Conservation (phyloP, 768 basidiomycete species). For the Lactarius vividus region DNA sequence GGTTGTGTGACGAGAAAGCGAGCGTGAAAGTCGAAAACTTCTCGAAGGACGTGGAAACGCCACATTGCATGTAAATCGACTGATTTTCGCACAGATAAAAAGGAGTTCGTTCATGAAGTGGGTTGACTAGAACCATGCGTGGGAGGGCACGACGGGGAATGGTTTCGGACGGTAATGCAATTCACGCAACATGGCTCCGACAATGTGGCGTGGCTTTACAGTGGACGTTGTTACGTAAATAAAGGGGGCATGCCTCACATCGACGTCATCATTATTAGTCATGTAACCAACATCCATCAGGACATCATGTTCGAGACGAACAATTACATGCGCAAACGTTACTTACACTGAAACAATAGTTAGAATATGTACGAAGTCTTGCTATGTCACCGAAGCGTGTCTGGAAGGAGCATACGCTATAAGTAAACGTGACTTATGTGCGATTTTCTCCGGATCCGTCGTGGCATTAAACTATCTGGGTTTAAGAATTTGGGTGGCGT, state of each 20-base stretch:
- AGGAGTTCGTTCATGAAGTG: not conserved
- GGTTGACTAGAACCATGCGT: slow-evolving; percentile 6
- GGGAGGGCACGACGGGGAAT: slow-evolving; percentile 11
- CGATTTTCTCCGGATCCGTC: not conserved
- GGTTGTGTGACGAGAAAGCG: not conserved
- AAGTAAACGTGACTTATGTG: not conserved
- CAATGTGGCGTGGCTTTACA: not conserved
- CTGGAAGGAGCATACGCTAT: not conserved
- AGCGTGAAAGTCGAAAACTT: slow-evolving; percentile 4
- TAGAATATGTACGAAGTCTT: not conserved
- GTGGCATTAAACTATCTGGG: not conserved
- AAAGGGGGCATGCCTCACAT: not conserved
- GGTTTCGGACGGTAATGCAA: slow-evolving; percentile 4
- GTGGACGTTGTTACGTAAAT: not conserved
- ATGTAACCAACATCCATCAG: not conserved
- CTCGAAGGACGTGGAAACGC: slow-evolving; percentile 12
- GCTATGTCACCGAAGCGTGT: not conserved
- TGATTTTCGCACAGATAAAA: slow-evolving; percentile 1
- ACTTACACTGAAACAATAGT: not conserved
- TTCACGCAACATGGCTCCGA: slow-evolving; percentile 4
- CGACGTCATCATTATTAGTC: not conserved
- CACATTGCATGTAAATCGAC: slow-evolving; percentile 5
- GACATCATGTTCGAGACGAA: not conserved
- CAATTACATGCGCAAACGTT: not conserved
- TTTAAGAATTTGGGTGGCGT: not conserved